Evolutionary conservation across 768 basidiomycete genomes (phyloP).

Genomic region (Mycena kentingensis): DNA sequence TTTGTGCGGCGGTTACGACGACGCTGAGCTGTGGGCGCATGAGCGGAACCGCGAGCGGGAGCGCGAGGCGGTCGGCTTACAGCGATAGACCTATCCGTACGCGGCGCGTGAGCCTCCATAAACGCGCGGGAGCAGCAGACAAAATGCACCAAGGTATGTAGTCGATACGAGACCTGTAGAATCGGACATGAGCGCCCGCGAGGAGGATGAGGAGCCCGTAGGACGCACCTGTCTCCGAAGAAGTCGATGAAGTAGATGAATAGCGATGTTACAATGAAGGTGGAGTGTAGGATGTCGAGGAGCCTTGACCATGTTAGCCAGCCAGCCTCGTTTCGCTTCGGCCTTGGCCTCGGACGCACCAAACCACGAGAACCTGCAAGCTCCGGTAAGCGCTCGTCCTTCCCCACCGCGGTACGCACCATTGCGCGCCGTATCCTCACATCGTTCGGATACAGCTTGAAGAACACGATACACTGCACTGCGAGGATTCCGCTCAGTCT

Average conservation of each 20-base stretch:
- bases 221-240: conserved; percentile 32
- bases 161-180: conserved; percentile 3
- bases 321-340: too few species aligned
- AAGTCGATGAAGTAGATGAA: conserved; percentile 34
- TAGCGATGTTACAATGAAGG: conserved; percentile 34
- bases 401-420: conserved; percentile 4
- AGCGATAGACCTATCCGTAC: conserved; percentile 11
- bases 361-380: conserved; percentile 10
- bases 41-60: background rate
- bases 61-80: background rate
- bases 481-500: conserved; percentile 24
- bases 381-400: background rate
- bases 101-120: background rate
- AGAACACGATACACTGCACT: conserved; percentile 23
- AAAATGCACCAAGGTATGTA: conserved; percentile 16
- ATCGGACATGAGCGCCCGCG: background rate
- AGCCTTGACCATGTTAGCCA: too few species aligned
- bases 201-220: background rate
- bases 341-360: conserved; percentile 4
- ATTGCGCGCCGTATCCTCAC: background rate
- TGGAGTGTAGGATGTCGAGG: conserved; percentile 34
- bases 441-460: conserved; percentile 20
- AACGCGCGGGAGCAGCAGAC: background rate
- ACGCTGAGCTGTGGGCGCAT: conserved; percentile 1
- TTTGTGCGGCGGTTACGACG: conserved; percentile 20